phyloP scores from a whole-genome alignment of 1,284 basidiomycete species.

The Ceratobasidium sp. region DNA sequence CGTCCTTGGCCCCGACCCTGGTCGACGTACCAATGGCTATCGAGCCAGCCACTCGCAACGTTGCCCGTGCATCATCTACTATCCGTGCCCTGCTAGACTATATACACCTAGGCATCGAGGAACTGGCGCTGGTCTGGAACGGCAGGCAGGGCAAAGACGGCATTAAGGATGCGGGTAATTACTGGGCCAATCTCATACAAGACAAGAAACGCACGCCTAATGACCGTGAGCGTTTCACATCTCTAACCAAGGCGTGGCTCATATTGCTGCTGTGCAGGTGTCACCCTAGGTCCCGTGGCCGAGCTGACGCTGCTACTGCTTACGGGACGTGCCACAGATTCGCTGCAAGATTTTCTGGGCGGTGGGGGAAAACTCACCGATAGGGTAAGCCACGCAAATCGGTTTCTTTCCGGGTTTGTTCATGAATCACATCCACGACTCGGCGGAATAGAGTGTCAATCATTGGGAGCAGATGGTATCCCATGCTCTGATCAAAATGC shows the following conservation, averaged over 20 bases:
- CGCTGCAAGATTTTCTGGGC: constrained; percentile 72
- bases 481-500: constrained; percentile 71
- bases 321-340: constrained; percentile 70
- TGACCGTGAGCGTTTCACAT: constrained; percentile 59
- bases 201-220: constrained; percentile 66
- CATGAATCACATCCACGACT: background rate
- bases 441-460: constrained; percentile 44
- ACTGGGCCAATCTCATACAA: constrained; percentile 71
- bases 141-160: constrained; percentile 65
- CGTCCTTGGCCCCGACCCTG: constrained; percentile 58
- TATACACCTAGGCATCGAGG: constrained; percentile 67
- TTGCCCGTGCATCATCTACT: constrained; percentile 72
- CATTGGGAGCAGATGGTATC: constrained; percentile 78
- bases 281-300: constrained; percentile 57
- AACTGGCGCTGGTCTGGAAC: constrained; percentile 73
- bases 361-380: constrained; percentile 80
- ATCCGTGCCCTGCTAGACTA: constrained; percentile 74
- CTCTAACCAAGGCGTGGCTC: constrained; percentile 16
- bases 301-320: constrained; percentile 74
- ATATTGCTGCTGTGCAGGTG: constrained; percentile 40
- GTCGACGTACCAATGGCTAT: constrained; percentile 66
- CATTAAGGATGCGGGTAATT: constrained; percentile 71
- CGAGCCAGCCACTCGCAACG: constrained; percentile 63
- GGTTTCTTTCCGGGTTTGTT: constrained; percentile 6
- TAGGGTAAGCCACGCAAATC: constrained; percentile 58